Percentiles rank a stretch among this genome's conserved stretches.
Evolutionary conservation across 208 protist genomes (phyloP).

Genomic region (Zelonia costaricensis): DNA sequence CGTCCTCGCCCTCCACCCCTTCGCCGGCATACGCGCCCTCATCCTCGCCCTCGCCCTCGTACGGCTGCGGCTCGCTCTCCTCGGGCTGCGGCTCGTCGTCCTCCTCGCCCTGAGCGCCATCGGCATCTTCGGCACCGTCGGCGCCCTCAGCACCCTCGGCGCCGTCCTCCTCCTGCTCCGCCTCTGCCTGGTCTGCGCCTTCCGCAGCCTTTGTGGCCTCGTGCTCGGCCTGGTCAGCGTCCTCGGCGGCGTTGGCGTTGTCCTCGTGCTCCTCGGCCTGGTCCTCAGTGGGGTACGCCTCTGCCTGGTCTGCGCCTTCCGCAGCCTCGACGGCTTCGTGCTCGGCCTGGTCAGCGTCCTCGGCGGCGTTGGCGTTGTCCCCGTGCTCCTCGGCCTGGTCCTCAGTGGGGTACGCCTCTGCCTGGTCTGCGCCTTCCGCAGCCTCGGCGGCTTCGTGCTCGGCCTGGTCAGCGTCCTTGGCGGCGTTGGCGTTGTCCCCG

Average conservation of each 20-base stretch:
- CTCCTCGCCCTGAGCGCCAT: conserved; percentile 4
- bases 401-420: background rate
- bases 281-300: background rate
- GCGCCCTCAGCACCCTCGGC: conserved; percentile 5
- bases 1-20: conserved; percentile 7
- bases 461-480: background rate
- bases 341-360: conserved; percentile 2
- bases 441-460: background rate
- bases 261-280: conserved; percentile 19
- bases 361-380: background rate
- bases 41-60: conserved; percentile 9
- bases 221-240: too few relatives aligned
- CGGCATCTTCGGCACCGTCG: background rate
- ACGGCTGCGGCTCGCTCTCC: conserved; percentile 1
- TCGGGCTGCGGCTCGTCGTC: conserved; percentile 4
- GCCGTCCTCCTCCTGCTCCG: conserved; percentile 11
- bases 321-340: conserved; percentile 2
- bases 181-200: too few relatives aligned
- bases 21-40: conserved; percentile 7
- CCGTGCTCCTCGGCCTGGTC: conserved; percentile 19
- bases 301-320: conserved; percentile 7
- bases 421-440: background rate
- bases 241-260: conserved; percentile 11
- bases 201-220: conserved; percentile 2
- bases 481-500: background rate